Percentiles rank a stretch among this genome's conserved stretches.
Conservation (phyloP, 1,139 yeast genomes). For the Kodamaea fungicola region DNA sequence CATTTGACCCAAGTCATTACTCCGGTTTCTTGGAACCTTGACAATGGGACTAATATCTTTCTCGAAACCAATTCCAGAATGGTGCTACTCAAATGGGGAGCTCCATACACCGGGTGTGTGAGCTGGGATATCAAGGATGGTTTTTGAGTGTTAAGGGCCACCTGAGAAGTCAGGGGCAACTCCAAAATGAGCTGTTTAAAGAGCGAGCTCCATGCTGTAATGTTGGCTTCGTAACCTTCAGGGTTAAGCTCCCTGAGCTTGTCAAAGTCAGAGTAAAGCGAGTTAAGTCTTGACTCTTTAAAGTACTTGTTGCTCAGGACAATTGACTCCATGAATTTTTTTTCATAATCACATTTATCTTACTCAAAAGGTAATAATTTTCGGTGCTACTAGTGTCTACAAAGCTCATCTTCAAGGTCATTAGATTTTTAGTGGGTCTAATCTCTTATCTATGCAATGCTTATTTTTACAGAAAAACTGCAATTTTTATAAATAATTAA, state of each 20-base stretch:
- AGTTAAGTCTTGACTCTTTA: slow-evolving; percentile 50
- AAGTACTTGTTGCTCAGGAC: slow-evolving; percentile 24
- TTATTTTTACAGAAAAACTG: too few species aligned
- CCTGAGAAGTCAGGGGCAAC: slow-evolving; percentile 4
- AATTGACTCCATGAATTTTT: slow-evolving; percentile 1
- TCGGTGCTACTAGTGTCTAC: too few species aligned
- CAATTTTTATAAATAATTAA: too few species aligned
- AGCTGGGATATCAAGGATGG: slow-evolving; percentile 21
- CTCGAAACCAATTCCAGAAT: slow-evolving; percentile 24
- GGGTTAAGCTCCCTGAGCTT: slow-evolving; percentile 51
- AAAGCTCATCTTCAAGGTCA: too few species aligned
- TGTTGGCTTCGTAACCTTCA: slow-evolving; percentile 69
- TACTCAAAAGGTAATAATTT: too few species aligned
- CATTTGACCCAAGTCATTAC: slow-evolving; percentile 18
- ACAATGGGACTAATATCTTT: slow-evolving; percentile 22
- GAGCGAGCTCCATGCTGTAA: slow-evolving; percentile 55
- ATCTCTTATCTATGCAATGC: too few species aligned
- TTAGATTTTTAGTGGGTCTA: too few species aligned
- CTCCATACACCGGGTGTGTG: slow-evolving; percentile 26
- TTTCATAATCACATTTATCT: not conserved
- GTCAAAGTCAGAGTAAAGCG: slow-evolving; percentile 61
- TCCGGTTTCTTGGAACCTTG: slow-evolving; percentile 8
- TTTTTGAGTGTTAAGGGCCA: slow-evolving; percentile 21
- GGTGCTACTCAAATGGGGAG: slow-evolving; percentile 24
- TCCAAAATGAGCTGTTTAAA: slow-evolving; percentile 18